Percentiles rank a stretch among this genome's conserved stretches.
Conservation (phyloP, 768 basidiomycete genomes). For the Tubosaeta sp. region DNA sequence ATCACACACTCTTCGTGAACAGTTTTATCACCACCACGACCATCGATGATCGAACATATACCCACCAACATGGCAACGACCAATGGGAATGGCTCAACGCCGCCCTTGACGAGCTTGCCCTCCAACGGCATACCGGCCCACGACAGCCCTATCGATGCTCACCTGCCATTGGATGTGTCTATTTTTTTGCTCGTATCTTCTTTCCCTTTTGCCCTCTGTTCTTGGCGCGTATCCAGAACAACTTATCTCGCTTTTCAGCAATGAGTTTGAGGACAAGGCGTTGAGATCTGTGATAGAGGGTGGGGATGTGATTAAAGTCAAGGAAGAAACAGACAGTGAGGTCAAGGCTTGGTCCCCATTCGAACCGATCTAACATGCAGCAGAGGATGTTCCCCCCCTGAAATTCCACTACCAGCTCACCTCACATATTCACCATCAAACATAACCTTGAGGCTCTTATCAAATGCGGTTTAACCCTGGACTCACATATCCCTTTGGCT, state of each 20-base stretch:
- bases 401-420: constrained; percentile 65
- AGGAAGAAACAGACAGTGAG: constrained; percentile 70
- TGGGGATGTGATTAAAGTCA: constrained; percentile 70
- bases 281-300: constrained; percentile 71
- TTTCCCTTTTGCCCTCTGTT: constrained; percentile 71
- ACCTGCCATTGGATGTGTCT: constrained; percentile 57
- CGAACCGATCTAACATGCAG: constrained; percentile 7
- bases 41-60: constrained; percentile 6
- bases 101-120: constrained; percentile 26
- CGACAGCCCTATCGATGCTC: constrained; percentile 34
- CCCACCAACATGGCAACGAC: constrained; percentile 17
- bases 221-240: constrained; percentile 69
- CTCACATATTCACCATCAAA: constrained; percentile 78
- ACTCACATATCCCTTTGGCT: constrained; percentile 71
- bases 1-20: constrained; percentile 1
- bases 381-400: constrained; percentile 64
- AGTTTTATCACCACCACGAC: constrained; percentile 6
- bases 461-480: constrained; percentile 82
- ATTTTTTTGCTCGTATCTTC: constrained; percentile 70
- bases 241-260: constrained; percentile 64
- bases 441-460: constrained; percentile 89
- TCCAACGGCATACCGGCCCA: constrained; percentile 26
- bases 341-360: not conserved
- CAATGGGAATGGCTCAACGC: constrained; percentile 20
- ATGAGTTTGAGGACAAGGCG: constrained; percentile 72